Percentiles rank a stretch among this genome's conserved stretches.
Evolutionary conservation across 441 rosid genomes (phyloP).

Genomic region (Pelargonium citronellum): DNA sequence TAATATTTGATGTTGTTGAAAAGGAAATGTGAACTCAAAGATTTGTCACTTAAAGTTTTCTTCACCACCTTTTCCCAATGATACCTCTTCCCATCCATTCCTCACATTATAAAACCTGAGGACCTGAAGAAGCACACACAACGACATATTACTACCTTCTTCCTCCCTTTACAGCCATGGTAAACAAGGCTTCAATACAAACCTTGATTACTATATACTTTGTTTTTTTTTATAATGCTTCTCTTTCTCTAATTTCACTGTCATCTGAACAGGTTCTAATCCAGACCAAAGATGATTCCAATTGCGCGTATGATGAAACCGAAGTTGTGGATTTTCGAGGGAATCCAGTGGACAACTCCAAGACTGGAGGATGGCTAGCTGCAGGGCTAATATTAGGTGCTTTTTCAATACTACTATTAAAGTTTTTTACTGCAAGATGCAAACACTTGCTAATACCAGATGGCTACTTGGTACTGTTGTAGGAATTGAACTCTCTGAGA

Average conservation of each 20-base stretch:
- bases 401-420: neutral
- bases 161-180: conserved; percentile 2
- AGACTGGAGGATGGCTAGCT: conserved; percentile 85
- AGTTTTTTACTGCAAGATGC: neutral
- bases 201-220: neutral
- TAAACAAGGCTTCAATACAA: neutral
- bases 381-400: conserved; percentile 80
- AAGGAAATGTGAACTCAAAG: too few relatives aligned
- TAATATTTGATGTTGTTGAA: too few relatives aligned
- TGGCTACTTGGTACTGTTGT: conserved; percentile 13
- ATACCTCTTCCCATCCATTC: neutral
- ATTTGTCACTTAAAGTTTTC: too few relatives aligned
- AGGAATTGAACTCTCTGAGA: conserved; percentile 82
- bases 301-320: conserved; percentile 30
- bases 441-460: neutral
- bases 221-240: neutral
- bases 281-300: conserved; percentile 26
- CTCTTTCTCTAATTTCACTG: neutral
- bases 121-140: too few relatives aligned
- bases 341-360: conserved; percentile 60
- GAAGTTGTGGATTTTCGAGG: conserved; percentile 48
- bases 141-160: neutral
- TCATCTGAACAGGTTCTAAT: conserved; percentile 46
- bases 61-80: too few relatives aligned
- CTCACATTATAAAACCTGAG: neutral